Evolutionary conservation across 1,139 yeast genomes (phyloP).

Genomic region (Spathaspora jeffriesii): DNA sequence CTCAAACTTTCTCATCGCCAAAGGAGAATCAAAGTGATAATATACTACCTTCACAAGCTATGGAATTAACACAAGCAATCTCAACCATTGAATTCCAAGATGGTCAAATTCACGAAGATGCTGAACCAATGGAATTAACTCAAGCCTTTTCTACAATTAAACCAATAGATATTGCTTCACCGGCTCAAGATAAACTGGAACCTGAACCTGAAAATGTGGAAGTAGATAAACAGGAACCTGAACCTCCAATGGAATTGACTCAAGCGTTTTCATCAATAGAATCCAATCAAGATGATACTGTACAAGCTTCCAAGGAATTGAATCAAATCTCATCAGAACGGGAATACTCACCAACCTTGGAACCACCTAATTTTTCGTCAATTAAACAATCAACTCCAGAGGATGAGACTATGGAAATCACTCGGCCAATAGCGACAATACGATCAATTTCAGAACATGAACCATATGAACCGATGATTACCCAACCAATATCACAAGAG

Average conservation of each 20-base stretch:
- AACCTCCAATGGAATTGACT: not conserved
- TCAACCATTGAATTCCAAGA: not conserved
- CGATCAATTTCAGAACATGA: no score
- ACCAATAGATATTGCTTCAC: not conserved
- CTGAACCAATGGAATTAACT: not conserved
- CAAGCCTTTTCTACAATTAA: not conserved
- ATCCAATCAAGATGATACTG: no score
- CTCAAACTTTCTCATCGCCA: no score
- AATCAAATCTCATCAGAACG: not conserved
- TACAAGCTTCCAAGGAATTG: not conserved
- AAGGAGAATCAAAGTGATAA: no score
- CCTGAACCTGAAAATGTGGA: not conserved
- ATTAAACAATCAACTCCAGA: not conserved
- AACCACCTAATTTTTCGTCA: no score
- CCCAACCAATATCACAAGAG: not conserved
- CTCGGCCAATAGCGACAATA: no score
- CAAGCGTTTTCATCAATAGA: not conserved
- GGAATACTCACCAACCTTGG: no score
- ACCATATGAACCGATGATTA: not conserved
- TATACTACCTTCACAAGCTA: not conserved
- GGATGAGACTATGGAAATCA: not conserved
- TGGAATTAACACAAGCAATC: not conserved
- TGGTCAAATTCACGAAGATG: not conserved
- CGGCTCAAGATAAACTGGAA: not conserved
- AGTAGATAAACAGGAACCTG: not conserved